Evolutionary conservation across 768 basidiomycete genomes (phyloP).

Genomic region (Collybia mongolica): DNA sequence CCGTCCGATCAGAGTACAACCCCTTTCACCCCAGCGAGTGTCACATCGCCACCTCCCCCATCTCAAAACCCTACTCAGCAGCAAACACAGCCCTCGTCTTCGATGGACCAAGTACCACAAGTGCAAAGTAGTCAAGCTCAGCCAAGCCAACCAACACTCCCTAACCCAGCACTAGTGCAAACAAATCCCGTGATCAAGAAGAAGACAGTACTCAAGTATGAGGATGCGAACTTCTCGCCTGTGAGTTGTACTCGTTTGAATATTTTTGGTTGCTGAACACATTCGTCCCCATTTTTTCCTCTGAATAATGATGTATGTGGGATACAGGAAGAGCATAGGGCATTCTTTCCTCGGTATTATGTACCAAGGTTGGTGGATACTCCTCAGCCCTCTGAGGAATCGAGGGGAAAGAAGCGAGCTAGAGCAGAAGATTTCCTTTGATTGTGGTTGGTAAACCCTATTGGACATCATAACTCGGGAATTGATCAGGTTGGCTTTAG

Average conservation of each 20-base stretch:
- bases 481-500: background rate
- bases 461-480: background rate
- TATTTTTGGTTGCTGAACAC: too few relatives aligned
- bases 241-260: conserved; percentile 40
- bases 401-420: conserved; percentile 80
- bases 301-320: background rate
- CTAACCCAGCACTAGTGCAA: conserved; percentile 58
- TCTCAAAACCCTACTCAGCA: conserved; percentile 6
- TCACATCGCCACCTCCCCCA: conserved; percentile 11
- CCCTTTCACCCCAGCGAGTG: background rate
- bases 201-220: conserved; percentile 68
- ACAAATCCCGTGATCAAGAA: conserved; percentile 78
- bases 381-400: conserved; percentile 45
- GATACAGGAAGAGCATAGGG: conserved; percentile 74
- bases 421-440: conserved; percentile 85
- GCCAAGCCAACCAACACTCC: conserved; percentile 41
- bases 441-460: conserved; percentile 1
- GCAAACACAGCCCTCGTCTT: background rate
- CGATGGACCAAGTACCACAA: too few relatives aligned
- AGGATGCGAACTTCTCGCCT: conserved; percentile 76
- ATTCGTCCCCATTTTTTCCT: background rate
- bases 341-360: conserved; percentile 63
- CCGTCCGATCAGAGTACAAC: background rate
- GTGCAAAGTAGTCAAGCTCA: conserved; percentile 5
- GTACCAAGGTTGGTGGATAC: conserved; percentile 41